Base-by-base conservation (phyloP, 257 asterid species). In the Coffea canephora region DNA sequence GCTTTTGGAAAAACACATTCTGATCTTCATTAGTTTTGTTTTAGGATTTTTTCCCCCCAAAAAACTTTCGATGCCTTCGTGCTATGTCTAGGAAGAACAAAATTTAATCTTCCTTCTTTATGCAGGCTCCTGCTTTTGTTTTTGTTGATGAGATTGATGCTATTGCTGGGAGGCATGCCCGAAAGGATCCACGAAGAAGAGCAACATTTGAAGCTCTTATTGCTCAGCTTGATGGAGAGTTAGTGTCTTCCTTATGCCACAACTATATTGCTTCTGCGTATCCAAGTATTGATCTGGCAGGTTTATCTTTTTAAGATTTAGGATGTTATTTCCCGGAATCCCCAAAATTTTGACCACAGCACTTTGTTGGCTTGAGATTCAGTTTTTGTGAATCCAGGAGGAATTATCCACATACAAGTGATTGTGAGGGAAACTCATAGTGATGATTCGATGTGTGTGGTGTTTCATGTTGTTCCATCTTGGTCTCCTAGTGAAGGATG, bases 101-200 rank as follows among this genome's bases (percentile, higher is more conserved):
- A 66, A 79, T 55, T 66, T 79, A 73, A 23, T 57, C 45, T 23
- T 80, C 80, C 79, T 81, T 69, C 64, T 77, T 80, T 81, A 77
- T 85, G 86, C 89, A 95, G 99, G 99, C 99, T 84, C 99, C 99
- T 59, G 91, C 97, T 67, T 93, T 95, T 87, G 89, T 95, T 73
- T 95, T 95, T 89, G 90, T 95, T 83, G 99, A 95, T 82, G 99
- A 95, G 90, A 93, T 95, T 84, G 99, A 95, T 90, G 99, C 99
- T 84, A 92, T 95, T 84, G 98, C 98, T 87, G 99, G 99, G 86
- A 89, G 97, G 88, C 96, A 93, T 83, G 96, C 98, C 73, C 87
- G 88, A 83, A 92, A 87, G 85, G 98, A 95, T 88, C 97, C 96
- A 66, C 91, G 95, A 71, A 89, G 98, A 84, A 87, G 89, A 78